These are phyloP conservation scores for Aschersonia sp. DNA, from an alignment of 2,329 filamentous ascomycete species.

Conservation along the genomic window DNA sequence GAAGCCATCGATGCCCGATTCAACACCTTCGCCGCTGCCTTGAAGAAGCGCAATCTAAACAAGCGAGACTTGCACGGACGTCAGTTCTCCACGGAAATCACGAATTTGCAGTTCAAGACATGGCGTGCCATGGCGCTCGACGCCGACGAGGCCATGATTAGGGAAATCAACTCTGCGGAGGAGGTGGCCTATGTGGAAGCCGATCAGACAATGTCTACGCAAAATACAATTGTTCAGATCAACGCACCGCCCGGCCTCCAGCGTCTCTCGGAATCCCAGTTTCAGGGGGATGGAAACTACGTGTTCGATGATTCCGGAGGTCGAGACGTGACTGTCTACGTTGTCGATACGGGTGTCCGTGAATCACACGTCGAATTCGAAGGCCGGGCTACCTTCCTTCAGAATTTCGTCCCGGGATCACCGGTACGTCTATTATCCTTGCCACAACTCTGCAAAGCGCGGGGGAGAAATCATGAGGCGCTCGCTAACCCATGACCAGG, in stretches of 20 bases:
- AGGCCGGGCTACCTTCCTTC: slow-evolving; percentile 36
- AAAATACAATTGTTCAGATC: slow-evolving; percentile 31
- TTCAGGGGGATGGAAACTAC: slow-evolving; percentile 15
- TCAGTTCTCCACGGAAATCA: slow-evolving; percentile 30
- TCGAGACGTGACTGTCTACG: slow-evolving; percentile 42
- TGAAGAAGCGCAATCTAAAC: slow-evolving; percentile 42
- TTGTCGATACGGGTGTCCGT: slow-evolving; percentile 52
- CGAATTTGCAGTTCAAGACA: slow-evolving; percentile 28
- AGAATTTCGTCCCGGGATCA: slow-evolving; percentile 33
- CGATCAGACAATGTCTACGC: slow-evolving; percentile 31
- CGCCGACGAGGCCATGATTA: slow-evolving; percentile 33
- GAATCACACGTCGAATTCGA: slow-evolving; percentile 40
- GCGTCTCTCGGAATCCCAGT: slow-evolving; percentile 32
- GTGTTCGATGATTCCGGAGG: slow-evolving; percentile 38
- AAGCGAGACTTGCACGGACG: slow-evolving; percentile 34
- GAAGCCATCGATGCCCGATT: slow-evolving; percentile 35
- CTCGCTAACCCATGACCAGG: slow-evolving; percentile 9
- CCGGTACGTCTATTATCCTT: slow-evolving; percentile 12
- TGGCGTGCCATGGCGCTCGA: slow-evolving; percentile 41
- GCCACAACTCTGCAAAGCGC: no score
- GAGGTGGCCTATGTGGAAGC: slow-evolving; percentile 40
- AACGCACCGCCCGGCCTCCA: slow-evolving; percentile 38
- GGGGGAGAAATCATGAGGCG: no score
- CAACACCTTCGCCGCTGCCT: slow-evolving; percentile 27
- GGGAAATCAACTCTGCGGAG: slow-evolving; percentile 29